Evolutionary conservation across 352 stramenopile species (phyloP).

Genomic region (Phytophthora fragariae): DNA sequence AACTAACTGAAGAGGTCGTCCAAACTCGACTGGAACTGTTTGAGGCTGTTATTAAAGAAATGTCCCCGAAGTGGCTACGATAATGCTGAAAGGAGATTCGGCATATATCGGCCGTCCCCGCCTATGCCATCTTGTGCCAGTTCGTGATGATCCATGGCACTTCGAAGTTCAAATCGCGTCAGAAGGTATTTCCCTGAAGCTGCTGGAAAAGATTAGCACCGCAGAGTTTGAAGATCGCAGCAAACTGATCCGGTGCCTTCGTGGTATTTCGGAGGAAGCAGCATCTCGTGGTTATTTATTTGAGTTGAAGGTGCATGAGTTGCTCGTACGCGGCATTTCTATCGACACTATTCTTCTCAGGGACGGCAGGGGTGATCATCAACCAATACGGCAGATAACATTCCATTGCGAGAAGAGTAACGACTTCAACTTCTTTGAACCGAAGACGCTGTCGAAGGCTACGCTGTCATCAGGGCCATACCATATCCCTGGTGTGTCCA

Average conservation of each 20-base stretch:
- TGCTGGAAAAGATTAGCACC: neutral
- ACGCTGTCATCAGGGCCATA: constrained; percentile 4
- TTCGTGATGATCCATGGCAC: neutral
- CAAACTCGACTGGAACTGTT: neutral
- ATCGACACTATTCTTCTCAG: neutral
- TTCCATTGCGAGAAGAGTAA: neutral
- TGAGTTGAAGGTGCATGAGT: constrained; percentile 1
- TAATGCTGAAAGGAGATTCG: neutral
- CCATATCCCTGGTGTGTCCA: constrained; percentile 1
- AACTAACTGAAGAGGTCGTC: neutral
- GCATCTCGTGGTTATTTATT: constrained; percentile 4
- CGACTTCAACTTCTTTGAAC: constrained; percentile 9
- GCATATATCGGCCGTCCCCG: too few species aligned
- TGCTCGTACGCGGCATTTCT: neutral
- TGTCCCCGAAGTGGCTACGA: neutral
- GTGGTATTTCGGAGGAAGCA: neutral
- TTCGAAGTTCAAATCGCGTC: constrained; percentile 5
- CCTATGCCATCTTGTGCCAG: constrained; percentile 1
- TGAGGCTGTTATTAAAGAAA: neutral
- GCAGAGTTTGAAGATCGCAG: neutral
- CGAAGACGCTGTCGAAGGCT: constrained; percentile 1
- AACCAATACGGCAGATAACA: neutral
- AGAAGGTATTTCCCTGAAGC: neutral
- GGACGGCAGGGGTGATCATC: neutral
- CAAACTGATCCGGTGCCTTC: neutral